Percentiles rank a stretch among this genome's conserved stretches.
Conservation (phyloP, 768 basidiomycete genomes). For the Xerocomus potaroensis region DNA sequence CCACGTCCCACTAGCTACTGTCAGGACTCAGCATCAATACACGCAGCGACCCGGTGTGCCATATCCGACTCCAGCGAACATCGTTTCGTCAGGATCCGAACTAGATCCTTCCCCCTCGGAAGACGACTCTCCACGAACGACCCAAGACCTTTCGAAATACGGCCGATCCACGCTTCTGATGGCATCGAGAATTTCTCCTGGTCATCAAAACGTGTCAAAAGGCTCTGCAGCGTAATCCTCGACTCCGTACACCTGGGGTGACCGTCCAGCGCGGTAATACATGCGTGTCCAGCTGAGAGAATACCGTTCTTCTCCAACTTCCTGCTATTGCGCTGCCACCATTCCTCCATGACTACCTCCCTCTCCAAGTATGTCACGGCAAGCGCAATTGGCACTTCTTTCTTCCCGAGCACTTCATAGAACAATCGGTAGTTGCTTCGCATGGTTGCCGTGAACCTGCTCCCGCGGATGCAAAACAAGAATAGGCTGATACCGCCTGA, state of each 20-base stretch:
- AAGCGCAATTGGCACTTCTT: constrained; percentile 39
- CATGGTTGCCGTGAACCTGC: constrained; percentile 25
- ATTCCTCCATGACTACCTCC: constrained; percentile 27
- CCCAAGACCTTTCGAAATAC: too few relatives aligned
- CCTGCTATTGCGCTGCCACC: constrained; percentile 28
- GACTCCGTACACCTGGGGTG: constrained; percentile 22
- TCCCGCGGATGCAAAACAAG: constrained; percentile 32
- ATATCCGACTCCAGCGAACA: constrained; percentile 21
- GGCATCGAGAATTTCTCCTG: constrained; percentile 24
- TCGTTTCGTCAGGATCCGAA: constrained; percentile 21
- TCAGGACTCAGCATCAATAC: too few relatives aligned
- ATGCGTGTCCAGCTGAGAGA: constrained; percentile 22
- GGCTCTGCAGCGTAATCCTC: constrained; percentile 15
- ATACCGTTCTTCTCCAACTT: constrained; percentile 19
- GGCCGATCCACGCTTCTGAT: too few relatives aligned
- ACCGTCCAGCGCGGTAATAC: constrained; percentile 24
- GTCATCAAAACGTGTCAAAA: constrained; percentile 19
- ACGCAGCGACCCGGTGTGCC: constrained; percentile 23
- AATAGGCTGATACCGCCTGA: constrained; percentile 30
- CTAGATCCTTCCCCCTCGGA: constrained; percentile 19
- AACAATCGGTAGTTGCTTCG: constrained; percentile 34
- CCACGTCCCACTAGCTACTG: too few relatives aligned
- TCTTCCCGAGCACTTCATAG: constrained; percentile 39
- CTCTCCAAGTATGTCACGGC: constrained; percentile 38
- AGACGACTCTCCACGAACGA: constrained; percentile 12